Evolutionary conservation across 345 rosid genomes (phyloP), one percentile per base, ranked within the genome.

Genomic region (Populus pruinosa): DNA sequence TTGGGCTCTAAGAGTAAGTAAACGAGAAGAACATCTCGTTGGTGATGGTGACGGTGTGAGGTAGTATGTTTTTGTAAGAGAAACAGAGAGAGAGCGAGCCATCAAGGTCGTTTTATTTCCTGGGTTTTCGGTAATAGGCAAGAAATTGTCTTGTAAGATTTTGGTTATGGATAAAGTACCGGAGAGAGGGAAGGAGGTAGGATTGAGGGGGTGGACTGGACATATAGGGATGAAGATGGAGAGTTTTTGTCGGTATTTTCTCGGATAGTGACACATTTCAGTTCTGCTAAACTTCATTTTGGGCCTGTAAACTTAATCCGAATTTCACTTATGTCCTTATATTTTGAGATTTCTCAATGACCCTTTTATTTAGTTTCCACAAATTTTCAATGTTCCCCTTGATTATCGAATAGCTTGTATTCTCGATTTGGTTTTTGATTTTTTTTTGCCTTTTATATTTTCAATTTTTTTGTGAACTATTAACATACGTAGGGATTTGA

Each of bases 21-120:
- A 50, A 50, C 80, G 81, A 39, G 70, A 5, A 33, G 73, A 20
- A 25, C 70, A 66, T 29, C 63, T 56, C 4, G 74, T 2, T 5
- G 74, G 1, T 62, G 49, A 20, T 9, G 67, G 6, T 4, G 50
- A 47, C 18, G 72, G 14, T 18, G 68, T 43, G 5, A 59, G 59
- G 47, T 8, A 78, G 71, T n/a, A 59, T 59, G 72, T 16, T 44
- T 63, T 79, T 29, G 74, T 35, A 1, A 43, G 66, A 56, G 56
- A 69, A 16, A 27, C 59, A 53, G 77, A 74, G 23, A 59, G 75
- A 43, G 70, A 63, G 21, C 77, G 70, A 63, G 77, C 77, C 77
- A 74, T 74, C 55, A 1, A 6, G 23, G 38, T 18, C 7, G 12
- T 25, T 25, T 63, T 21, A 2, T 63, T 25, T 63, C 16, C 6